phyloP scores from a whole-genome alignment of 345 rosid genomes.

The Erucastrum elatum region DNA sequence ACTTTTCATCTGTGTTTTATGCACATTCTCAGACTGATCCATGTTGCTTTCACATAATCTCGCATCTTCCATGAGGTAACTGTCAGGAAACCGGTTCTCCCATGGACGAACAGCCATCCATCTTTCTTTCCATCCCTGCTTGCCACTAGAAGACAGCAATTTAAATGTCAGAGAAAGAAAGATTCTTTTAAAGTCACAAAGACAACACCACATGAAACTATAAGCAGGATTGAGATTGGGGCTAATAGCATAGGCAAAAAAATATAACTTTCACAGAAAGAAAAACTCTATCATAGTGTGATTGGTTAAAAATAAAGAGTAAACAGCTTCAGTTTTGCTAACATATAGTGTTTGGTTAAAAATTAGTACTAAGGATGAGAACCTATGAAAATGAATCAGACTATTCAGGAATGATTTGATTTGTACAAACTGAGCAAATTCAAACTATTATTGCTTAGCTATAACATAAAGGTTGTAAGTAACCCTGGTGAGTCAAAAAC shows the following conservation, averaged over 20 bases:
- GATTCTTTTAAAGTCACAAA: no score
- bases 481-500: constrained; percentile 96
- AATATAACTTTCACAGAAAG: no score
- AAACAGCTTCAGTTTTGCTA: background rate
- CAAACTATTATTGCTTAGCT: no score
- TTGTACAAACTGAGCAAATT: no score
- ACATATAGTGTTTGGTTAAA: constrained; percentile 1
- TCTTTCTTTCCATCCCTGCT: constrained; percentile 99
- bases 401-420: background rate
- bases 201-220: no score
- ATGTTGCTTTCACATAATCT: constrained; percentile 48
- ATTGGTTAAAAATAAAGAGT: background rate
- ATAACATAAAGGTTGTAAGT: constrained; percentile 17
- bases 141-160: constrained; percentile 70
- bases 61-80: constrained; percentile 67
- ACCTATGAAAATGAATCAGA: background rate
- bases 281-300: no score
- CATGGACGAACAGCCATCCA: constrained; percentile 99
- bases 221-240: no score
- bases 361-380: background rate
- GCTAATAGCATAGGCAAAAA: no score
- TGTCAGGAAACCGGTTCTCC: constrained; percentile 97
- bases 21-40: constrained; percentile 47
- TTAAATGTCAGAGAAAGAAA: constrained; percentile 10
- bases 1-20: constrained; percentile 54